Conservation (phyloP, 495 filamentous ascomycete genomes). For the Thermochaetoides thermophila region DNA sequence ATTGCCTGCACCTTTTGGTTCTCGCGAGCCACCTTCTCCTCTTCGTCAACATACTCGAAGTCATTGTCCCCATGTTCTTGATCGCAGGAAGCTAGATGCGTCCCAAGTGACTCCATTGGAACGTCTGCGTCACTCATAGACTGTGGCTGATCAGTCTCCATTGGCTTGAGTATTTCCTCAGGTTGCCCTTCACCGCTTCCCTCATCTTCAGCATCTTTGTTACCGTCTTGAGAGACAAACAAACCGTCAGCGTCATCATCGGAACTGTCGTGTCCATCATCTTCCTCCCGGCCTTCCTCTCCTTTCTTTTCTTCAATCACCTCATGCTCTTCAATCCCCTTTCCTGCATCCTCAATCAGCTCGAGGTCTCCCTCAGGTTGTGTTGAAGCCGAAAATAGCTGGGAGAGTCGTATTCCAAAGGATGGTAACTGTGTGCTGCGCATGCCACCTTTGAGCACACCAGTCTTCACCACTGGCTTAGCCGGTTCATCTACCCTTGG, state of each 20-base stretch:
- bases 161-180: background rate
- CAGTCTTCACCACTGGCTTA: slow-evolving; percentile 6
- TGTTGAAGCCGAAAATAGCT: slow-evolving; percentile 61
- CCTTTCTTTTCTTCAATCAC: slow-evolving; percentile 13
- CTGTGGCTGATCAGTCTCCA: slow-evolving; percentile 3
- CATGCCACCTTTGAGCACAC: slow-evolving; percentile 1
- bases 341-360: slow-evolving; percentile 11
- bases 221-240: slow-evolving; percentile 10
- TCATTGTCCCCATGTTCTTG: slow-evolving; percentile 8
- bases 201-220: background rate
- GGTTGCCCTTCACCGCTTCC: background rate
- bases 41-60: slow-evolving; percentile 23
- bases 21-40: slow-evolving; percentile 44
- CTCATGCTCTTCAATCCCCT: slow-evolving; percentile 7
- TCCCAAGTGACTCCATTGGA: background rate
- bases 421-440: slow-evolving; percentile 18
- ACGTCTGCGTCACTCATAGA: slow-evolving; percentile 5
- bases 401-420: slow-evolving; percentile 51
- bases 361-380: slow-evolving; percentile 14
- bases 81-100: too few relatives aligned
- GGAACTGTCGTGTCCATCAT: slow-evolving; percentile 4
- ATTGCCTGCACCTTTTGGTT: slow-evolving; percentile 48
- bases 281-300: slow-evolving; percentile 10
- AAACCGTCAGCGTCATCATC: slow-evolving; percentile 10
- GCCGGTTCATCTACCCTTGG: slow-evolving; percentile 8